Conservation (phyloP, 768 basidiomycete genomes). For the Boletus insuetus region DNA sequence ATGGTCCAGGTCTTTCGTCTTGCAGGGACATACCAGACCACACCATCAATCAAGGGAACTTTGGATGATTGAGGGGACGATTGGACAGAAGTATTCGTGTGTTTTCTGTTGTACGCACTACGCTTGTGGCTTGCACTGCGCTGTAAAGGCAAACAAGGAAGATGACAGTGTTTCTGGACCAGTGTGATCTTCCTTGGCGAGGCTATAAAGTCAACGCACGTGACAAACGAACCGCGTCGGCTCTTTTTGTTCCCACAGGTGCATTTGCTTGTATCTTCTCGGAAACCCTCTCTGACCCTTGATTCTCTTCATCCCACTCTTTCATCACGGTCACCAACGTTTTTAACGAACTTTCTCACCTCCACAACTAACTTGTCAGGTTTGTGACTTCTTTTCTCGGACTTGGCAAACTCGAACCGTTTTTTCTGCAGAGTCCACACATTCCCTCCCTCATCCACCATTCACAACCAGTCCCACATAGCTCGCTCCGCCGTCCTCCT, state of each 20-base stretch:
- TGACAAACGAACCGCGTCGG: constrained; percentile 33
- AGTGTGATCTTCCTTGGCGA: no score
- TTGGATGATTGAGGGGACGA: background rate
- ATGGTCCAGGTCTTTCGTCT: background rate
- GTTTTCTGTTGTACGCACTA: background rate
- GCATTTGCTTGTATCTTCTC: constrained; percentile 1
- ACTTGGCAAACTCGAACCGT: background rate
- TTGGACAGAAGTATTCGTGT: background rate
- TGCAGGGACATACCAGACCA: background rate
- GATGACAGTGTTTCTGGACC: no score
- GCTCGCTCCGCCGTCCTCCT: background rate
- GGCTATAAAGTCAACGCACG: constrained; percentile 31
- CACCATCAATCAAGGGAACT: background rate
- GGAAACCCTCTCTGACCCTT: constrained; percentile 7
- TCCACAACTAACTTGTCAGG: constrained; percentile 13
- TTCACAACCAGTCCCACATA: constrained; percentile 3
- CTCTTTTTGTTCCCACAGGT: constrained; percentile 17
- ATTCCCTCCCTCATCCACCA: constrained; percentile 20
- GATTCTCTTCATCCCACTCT: constrained; percentile 1
- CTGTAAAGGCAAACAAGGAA: background rate
- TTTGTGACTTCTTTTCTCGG: constrained; percentile 6
- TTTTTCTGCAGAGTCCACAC: constrained; percentile 21
- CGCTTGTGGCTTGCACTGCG: background rate
- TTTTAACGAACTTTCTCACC: constrained; percentile 14
- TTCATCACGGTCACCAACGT: constrained; percentile 8